A percentile compares a stretch with the other conserved stretches of the same genome.
Conservation (phyloP, 768 basidiomycete genomes). For the Hericium coralloides region DNA sequence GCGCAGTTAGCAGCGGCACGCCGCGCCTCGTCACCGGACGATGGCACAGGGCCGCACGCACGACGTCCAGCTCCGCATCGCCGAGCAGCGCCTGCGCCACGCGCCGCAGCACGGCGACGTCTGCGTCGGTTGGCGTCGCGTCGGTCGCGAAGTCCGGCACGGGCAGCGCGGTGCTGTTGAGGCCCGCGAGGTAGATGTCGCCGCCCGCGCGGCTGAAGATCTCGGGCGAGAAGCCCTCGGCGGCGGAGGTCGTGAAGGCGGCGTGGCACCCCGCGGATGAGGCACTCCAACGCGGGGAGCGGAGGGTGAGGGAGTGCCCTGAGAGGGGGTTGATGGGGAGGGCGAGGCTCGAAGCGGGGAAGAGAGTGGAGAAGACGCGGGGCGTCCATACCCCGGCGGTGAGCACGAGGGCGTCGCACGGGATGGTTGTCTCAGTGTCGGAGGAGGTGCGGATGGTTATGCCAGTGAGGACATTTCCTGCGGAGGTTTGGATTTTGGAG, state of each 20-base stretch:
- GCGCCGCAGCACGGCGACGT: constrained; percentile 7
- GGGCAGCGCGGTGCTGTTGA: constrained; percentile 17
- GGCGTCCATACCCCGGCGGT: constrained; percentile 31
- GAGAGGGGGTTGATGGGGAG: constrained; percentile 22
- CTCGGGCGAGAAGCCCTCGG: constrained; percentile 21
- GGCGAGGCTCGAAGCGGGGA: constrained; percentile 20
- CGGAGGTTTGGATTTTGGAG: constrained; percentile 15
- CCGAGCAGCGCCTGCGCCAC: constrained; percentile 12
- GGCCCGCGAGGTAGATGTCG: constrained; percentile 25
- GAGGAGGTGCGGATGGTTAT: constrained; percentile 3
- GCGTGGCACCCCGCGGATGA: constrained; percentile 20
- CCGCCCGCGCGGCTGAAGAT: constrained; percentile 23
- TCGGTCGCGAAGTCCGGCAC: constrained; percentile 19
- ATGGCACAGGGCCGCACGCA: constrained; percentile 25
- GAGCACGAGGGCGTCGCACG: constrained; percentile 24
- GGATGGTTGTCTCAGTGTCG: constrained; percentile 13
- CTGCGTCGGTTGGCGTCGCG: constrained; percentile 3
- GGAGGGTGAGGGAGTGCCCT: constrained; percentile 21
- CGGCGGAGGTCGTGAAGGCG: constrained; percentile 21
- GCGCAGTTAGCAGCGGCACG: constrained; percentile 22
- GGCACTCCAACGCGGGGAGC: constrained; percentile 17
- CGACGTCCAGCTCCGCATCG: constrained; percentile 17
- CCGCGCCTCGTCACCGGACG: constrained; percentile 25
- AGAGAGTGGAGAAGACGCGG: constrained; percentile 22
- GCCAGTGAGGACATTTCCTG: constrained; percentile 6